A percentile compares a stretch with the other conserved stretches of the same genome.
phyloP scores from a whole-genome alignment of 495 filamentous ascomycete genomes.

The Annulohypoxylon moriforme region DNA sequence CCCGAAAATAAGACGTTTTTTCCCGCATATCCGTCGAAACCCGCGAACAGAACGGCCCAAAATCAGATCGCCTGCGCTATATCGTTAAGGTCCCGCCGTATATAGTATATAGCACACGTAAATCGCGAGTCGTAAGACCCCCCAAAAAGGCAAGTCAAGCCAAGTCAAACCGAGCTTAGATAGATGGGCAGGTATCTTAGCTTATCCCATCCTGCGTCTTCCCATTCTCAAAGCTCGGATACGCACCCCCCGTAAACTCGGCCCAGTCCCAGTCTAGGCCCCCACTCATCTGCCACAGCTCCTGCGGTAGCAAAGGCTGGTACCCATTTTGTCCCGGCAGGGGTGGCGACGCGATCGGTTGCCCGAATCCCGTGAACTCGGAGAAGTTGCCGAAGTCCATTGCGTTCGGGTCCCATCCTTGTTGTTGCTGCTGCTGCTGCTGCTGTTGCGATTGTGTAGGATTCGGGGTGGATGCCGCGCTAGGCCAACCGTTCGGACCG shows the following conservation, averaged over 20 bases:
- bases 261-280: constrained; percentile 99
- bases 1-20: not conserved
- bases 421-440: constrained; percentile 7
- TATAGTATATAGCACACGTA: not conserved
- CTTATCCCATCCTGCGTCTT: constrained; percentile 22
- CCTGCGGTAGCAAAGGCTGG: constrained; percentile 94
- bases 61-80: not conserved
- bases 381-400: constrained; percentile 60
- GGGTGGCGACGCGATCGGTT: constrained; percentile 56
- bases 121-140: too few relatives aligned
- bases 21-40: not conserved
- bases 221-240: constrained; percentile 66
- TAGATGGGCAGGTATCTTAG: too few relatives aligned
- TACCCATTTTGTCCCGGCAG: constrained; percentile 56
- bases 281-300: constrained; percentile 96
- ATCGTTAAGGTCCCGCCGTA: too few relatives aligned
- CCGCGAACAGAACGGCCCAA: not conserved
- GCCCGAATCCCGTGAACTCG: constrained; percentile 60
- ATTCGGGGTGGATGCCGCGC: not conserved
- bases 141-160: too few relatives aligned
- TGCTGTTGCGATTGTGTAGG: not conserved
- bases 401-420: constrained; percentile 43
- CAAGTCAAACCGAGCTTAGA: not conserved
- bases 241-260: constrained; percentile 74
- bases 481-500: constrained; percentile 37